These are phyloP conservation scores for Darksidea phi DNA, from an alignment of 495 filamentous ascomycete genomes.

Conservation along the genomic window DNA sequence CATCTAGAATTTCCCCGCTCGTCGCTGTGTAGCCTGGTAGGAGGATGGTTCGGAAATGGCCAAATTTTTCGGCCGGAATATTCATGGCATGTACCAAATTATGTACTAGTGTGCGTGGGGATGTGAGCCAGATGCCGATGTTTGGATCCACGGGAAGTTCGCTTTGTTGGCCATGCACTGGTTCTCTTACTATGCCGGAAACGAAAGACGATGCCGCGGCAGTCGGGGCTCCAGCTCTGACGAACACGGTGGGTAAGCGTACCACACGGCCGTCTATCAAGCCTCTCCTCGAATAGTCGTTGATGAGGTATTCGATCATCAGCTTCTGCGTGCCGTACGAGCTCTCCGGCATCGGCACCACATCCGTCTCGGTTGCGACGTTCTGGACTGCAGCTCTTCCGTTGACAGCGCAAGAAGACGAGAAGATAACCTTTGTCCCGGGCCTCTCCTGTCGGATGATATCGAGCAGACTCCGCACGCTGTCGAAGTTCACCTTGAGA, in stretches of 20 bases:
- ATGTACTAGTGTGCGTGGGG: conserved; percentile 27
- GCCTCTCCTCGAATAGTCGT: conserved; percentile 35
- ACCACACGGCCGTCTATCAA: conserved; percentile 35
- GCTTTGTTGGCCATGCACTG: conserved; percentile 33
- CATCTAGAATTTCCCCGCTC: conserved; percentile 32
- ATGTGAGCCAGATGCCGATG: conserved; percentile 42
- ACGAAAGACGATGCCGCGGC: conserved; percentile 35
- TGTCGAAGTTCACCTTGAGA: conserved; percentile 36
- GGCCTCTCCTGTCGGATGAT: conserved; percentile 18
- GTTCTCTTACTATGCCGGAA: conserved; percentile 34
- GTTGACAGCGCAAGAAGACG: conserved; percentile 32
- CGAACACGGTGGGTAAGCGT: conserved; percentile 34
- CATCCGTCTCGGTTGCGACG: conserved; percentile 27
- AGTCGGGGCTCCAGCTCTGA: conserved; percentile 33
- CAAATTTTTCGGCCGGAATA: conserved; percentile 30
- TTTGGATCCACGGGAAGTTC: conserved; percentile 33
- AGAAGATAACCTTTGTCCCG: conserved; percentile 36
- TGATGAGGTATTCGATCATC: conserved; percentile 36
- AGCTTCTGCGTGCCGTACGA: conserved; percentile 36
- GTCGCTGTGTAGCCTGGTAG: conserved; percentile 33
- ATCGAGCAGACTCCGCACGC: conserved; percentile 32
- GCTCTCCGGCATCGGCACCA: conserved; percentile 33
- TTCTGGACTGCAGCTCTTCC: conserved; percentile 29
- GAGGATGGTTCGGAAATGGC: conserved; percentile 30
- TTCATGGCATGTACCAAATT: conserved; percentile 36